phyloP scores from a whole-genome alignment of 768 basidiomycete species.

The Lactifluus pinguis region DNA sequence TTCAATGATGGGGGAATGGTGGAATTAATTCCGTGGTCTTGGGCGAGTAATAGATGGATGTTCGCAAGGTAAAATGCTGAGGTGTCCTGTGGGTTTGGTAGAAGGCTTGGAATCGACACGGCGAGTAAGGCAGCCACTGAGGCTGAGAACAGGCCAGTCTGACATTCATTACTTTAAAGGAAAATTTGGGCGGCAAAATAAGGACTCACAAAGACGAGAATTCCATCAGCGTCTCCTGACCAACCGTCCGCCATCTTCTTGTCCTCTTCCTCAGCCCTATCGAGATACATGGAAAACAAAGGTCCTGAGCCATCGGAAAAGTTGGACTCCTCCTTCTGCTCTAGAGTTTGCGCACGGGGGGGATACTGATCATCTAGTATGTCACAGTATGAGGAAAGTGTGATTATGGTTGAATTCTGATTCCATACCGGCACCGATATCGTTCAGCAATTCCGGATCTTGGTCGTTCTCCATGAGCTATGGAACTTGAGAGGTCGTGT shows the following conservation, averaged over 20 bases:
- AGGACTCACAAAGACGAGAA: conserved; percentile 11
- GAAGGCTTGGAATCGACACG: conserved; percentile 2
- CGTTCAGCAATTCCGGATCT: not conserved
- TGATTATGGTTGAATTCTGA: not conserved
- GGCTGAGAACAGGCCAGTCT: conserved; percentile 18
- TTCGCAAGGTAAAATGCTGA: conserved; percentile 2
- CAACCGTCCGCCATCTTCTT: conserved; percentile 5
- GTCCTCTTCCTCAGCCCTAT: conserved; percentile 6
- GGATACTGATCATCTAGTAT: not conserved
- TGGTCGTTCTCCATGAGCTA: not conserved
- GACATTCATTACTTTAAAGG: not conserved
- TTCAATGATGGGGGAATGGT: not conserved
- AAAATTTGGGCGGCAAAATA: not conserved
- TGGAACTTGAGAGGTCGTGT: not conserved
- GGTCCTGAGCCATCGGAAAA: not conserved
- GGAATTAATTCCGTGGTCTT: not conserved
- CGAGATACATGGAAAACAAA: conserved; percentile 13
- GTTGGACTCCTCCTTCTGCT: not conserved
- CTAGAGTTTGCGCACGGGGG: not conserved
- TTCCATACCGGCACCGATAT: not conserved
- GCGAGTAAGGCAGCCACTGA: conserved; percentile 12
- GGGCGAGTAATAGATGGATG: not conserved
- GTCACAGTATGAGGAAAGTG: not conserved
- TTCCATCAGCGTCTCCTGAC: conserved; percentile 15
- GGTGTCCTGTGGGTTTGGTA: not conserved